phyloP scores from a whole-genome alignment of 2,329 filamentous ascomycete species.

The Gaeumannomyces sp. region DNA sequence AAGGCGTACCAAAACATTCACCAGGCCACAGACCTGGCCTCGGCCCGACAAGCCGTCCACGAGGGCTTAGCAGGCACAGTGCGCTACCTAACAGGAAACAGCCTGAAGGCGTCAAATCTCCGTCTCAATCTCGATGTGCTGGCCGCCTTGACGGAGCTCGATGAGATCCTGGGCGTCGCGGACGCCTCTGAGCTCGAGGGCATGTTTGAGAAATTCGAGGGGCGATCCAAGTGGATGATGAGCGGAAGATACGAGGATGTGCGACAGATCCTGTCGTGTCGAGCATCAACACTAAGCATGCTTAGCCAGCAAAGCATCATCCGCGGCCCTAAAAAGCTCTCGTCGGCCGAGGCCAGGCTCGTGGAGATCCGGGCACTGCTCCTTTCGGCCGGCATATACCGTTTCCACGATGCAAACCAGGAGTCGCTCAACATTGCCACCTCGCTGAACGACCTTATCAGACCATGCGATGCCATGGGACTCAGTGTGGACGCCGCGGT shows the following conservation, averaged over 20 bases:
- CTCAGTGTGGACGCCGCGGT: slow-evolving; percentile 72
- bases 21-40: slow-evolving; percentile 50
- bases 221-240: slow-evolving; percentile 71
- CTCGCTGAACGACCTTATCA: slow-evolving; percentile 71
- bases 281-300: slow-evolving; percentile 75
- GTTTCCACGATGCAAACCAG: slow-evolving; percentile 75
- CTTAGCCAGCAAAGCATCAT: slow-evolving; percentile 65
- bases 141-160: slow-evolving; percentile 73
- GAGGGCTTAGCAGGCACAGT: slow-evolving; percentile 57
- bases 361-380: slow-evolving; percentile 74
- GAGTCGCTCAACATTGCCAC: slow-evolving; percentile 84
- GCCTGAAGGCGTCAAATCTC: slow-evolving; percentile 44
- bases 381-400: slow-evolving; percentile 66
- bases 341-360: slow-evolving; percentile 57
- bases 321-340: slow-evolving; percentile 53
- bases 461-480: slow-evolving; percentile 61
- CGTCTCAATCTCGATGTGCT: slow-evolving; percentile 54
- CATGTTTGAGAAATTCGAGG: slow-evolving; percentile 57
- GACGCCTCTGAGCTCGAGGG: slow-evolving; percentile 54
- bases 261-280: slow-evolving; percentile 71
- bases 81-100: slow-evolving; percentile 43
- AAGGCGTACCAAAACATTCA: slow-evolving; percentile 75
- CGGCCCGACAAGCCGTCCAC: slow-evolving; percentile 54
- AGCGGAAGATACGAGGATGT: slow-evolving; percentile 75
- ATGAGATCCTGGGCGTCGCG: slow-evolving; percentile 63